Conservation (phyloP, 2,329 filamentous ascomycete species). For the Aspergillus sclerotialis region DNA sequence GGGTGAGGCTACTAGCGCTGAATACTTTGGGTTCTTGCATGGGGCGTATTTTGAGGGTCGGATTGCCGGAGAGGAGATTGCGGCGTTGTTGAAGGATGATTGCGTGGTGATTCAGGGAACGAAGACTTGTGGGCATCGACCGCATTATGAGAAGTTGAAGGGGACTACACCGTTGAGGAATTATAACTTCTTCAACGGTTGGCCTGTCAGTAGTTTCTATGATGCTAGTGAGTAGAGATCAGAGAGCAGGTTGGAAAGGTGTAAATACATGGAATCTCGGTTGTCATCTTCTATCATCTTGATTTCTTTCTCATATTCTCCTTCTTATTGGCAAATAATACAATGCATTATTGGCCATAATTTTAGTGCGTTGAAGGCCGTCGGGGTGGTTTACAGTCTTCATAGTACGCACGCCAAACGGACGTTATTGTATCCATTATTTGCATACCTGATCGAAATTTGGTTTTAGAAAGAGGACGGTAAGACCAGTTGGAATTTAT, state of each 20-base stretch:
- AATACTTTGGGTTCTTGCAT: conserved; percentile 62
- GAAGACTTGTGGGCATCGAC: conserved; percentile 13
- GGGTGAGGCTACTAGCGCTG: conserved; percentile 55
- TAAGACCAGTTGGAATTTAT: too few relatives aligned
- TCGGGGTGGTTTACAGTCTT: too few relatives aligned
- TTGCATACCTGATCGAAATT: too few relatives aligned
- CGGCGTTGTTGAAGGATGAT: conserved; percentile 15
- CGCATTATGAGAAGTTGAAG: conserved; percentile 22
- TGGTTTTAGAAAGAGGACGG: too few relatives aligned
- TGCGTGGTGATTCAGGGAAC: conserved; percentile 13
- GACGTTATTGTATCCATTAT: too few relatives aligned
- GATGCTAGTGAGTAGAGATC: conserved; percentile 13
- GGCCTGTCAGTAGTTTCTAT: conserved; percentile 20
- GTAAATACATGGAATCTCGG: background rate
- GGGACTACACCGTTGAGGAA: conserved; percentile 22
- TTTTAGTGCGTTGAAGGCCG: too few relatives aligned
- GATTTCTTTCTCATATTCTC: too few relatives aligned
- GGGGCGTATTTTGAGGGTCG: conserved; percentile 54
- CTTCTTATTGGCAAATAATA: too few relatives aligned
- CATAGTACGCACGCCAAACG: too few relatives aligned
- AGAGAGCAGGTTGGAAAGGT: background rate
- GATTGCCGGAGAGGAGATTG: conserved; percentile 37
- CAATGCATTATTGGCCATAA: too few relatives aligned
- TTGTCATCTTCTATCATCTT: too few relatives aligned
- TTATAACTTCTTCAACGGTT: conserved; percentile 23